Evolutionary conservation across 2,329 filamentous ascomycete species (phyloP).

Genomic region (Aureobasidium sp.): DNA sequence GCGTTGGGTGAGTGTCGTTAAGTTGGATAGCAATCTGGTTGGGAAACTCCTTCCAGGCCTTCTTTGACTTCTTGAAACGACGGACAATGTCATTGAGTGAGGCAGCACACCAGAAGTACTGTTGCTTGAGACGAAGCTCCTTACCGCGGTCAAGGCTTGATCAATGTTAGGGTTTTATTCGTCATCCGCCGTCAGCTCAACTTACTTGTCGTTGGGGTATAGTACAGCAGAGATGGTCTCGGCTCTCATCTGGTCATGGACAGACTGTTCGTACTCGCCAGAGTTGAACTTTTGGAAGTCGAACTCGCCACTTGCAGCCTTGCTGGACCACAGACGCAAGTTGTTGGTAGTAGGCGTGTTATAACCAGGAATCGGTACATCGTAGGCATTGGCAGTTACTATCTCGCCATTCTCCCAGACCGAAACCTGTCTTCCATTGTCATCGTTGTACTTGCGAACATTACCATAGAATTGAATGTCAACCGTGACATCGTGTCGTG

Average conservation of each 20-base stretch:
- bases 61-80: conserved; percentile 94
- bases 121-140: conserved; percentile 94
- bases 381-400: conserved; percentile 86
- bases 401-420: conserved; percentile 91
- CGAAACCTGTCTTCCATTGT: conserved; percentile 63
- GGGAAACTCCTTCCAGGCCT: conserved; percentile 83
- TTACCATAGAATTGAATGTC: conserved; percentile 95
- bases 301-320: conserved; percentile 93
- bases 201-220: conserved; percentile 61
- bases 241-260: conserved; percentile 96
- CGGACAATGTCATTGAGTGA: conserved; percentile 94
- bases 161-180: background rate
- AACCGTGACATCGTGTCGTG: conserved; percentile 87
- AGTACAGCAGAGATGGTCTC: conserved; percentile 97
- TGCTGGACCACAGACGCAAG: conserved; percentile 92
- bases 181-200: background rate
- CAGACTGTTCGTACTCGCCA: conserved; percentile 94
- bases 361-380: conserved; percentile 80
- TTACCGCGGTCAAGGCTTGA: conserved; percentile 95
- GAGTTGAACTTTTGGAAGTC: conserved; percentile 99
- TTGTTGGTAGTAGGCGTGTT: conserved; percentile 90
- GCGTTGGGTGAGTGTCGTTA: conserved; percentile 94
- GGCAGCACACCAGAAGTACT: conserved; percentile 99
- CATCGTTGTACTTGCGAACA: conserved; percentile 65
- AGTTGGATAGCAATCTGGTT: conserved; percentile 96